A percentile compares a stretch with the other conserved stretches of the same genome.
Evolutionary conservation across 768 basidiomycete genomes (phyloP).

Genomic region (Amanita rubescens): DNA sequence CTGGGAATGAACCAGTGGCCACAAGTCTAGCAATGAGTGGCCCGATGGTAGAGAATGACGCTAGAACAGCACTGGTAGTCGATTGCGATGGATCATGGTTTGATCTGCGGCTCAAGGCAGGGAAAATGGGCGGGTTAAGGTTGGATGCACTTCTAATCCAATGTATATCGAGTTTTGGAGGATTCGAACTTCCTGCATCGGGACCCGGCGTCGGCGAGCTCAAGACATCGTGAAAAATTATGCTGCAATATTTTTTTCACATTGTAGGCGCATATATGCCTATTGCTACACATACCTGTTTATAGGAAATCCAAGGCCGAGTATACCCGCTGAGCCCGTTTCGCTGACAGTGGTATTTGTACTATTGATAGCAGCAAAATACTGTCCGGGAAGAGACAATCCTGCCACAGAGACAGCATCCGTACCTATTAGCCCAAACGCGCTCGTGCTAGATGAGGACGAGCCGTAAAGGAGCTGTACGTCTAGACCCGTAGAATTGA

Average conservation of each 20-base stretch:
- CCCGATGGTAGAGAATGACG: conserved; percentile 33
- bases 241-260: neutral
- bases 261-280: neutral
- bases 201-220: no score
- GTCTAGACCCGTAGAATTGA: conserved; percentile 40
- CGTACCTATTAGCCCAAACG: conserved; percentile 53
- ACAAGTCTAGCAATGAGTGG: conserved; percentile 44
- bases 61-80: conserved; percentile 20
- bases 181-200: neutral
- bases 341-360: conserved; percentile 60
- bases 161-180: neutral
- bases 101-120: neutral
- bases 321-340: conserved; percentile 55
- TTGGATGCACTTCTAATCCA: neutral
- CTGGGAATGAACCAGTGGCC: conserved; percentile 24
- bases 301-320: conserved; percentile 69
- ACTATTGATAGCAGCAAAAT: conserved; percentile 57
- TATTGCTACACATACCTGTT: conserved; percentile 43
- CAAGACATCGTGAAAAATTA: neutral
- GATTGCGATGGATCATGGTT: neutral
- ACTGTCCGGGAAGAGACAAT: conserved; percentile 41
- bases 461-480: conserved; percentile 60
- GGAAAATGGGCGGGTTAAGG: conserved; percentile 5
- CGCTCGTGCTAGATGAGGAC: conserved; percentile 62
- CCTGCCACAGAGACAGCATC: conserved; percentile 52